Base-by-base conservation (phyloP, 305 asterid species). In the Fraxinus paxiana region DNA sequence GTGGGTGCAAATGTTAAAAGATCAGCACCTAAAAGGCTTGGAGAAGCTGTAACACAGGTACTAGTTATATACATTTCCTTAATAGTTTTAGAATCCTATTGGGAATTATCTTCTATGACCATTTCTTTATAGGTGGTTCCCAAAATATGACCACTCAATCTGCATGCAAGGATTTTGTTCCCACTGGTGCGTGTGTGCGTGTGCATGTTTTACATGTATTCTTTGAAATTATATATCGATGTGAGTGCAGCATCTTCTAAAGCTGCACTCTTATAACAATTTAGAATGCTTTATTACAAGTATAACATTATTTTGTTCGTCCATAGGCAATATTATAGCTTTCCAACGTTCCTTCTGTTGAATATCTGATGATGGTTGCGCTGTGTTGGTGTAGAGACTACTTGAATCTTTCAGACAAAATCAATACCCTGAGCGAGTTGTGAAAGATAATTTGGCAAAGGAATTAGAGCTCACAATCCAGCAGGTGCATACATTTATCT, bases 11-110 rank as follows among this genome's bases (percentile, higher is more conserved):
- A 84, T 41, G 73, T 86, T 74, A 80, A 81, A 81, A 88, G 51
- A 87, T 65, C 89, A 43, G 61, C 81, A 3, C 15, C 56, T 77
- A 90, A 79, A 87, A 88, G 91, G 85, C 90, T 93, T 71, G 96
- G 92, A 33, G 97, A 91, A 81, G 88, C 87, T 77, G 77, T 79
- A 76, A 89, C 87, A 63, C 90, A 95, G 99, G 99, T 95, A 90
- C 77, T 80, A 70, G 69, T 61, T 30, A 51, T 77, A 80, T 22
- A 6, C 67, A 65, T 24, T 74, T 43, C 43, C 56, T 34, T 51
- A 34, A n/a, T 70, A 31, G 46, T 56, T 63, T 35, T 75, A 38
- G 37, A 10, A 54, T n/a, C 63, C 76, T 10, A 1, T 20, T 73
- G 20, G 56, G 61, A 54, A 22, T 37, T 73, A 54, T 9, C 13